Conservation (phyloP, 2,329 filamentous ascomycete species). For the Nothophoma quercina region DNA sequence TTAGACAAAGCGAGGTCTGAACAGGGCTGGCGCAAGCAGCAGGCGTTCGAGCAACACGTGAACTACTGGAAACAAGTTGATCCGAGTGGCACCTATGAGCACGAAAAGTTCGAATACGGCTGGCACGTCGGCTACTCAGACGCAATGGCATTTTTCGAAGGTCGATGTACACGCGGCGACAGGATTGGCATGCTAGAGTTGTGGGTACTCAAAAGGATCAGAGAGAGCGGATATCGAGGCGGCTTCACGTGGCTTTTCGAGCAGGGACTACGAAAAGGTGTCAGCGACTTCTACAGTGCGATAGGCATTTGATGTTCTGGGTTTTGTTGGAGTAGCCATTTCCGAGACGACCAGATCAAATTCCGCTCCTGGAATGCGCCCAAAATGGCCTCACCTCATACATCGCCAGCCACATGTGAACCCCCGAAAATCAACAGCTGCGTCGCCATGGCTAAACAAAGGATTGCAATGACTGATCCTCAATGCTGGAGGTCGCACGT, state of each 20-base stretch:
- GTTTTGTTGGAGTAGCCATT: no score
- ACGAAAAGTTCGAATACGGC: conserved; percentile 63
- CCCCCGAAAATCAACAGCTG: conserved; percentile 13
- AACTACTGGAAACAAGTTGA: conserved; percentile 59
- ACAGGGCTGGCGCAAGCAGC: conserved; percentile 44
- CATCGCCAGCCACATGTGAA: conserved; percentile 1
- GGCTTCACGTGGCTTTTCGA: conserved; percentile 61
- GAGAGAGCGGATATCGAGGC: conserved; percentile 59
- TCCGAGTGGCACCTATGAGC: conserved; percentile 58
- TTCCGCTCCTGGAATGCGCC: conserved; percentile 14
- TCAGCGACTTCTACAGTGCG: conserved; percentile 50
- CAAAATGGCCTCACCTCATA: conserved; percentile 3
- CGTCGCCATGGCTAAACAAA: background rate
- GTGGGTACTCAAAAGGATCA: conserved; percentile 65
- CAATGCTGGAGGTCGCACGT: background rate
- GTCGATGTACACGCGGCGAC: conserved; percentile 52
- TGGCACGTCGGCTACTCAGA: conserved; percentile 66
- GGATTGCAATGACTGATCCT: conserved; percentile 3
- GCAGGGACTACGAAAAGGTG: conserved; percentile 57
- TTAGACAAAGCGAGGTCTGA: conserved; percentile 52
- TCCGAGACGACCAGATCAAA: conserved; percentile 11
- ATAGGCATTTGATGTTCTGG: conserved; percentile 25
- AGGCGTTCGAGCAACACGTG: conserved; percentile 54
- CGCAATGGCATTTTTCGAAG: conserved; percentile 59
- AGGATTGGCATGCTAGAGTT: conserved; percentile 65